Conservation (phyloP, 176 grass and related monocot species). For the Hordeum marinum region DNA sequence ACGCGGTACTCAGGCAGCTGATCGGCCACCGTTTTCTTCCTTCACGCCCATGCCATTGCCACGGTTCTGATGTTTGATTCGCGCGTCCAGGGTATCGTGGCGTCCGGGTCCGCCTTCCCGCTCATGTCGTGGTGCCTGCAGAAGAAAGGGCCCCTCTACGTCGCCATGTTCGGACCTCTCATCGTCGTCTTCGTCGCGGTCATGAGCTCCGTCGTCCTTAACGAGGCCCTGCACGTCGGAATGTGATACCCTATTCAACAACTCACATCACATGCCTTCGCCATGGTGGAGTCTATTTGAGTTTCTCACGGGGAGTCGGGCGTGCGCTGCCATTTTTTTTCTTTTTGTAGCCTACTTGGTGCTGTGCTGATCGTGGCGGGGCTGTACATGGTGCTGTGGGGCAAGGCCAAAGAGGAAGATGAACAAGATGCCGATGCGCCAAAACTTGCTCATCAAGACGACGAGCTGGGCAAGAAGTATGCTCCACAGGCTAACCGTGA, state of each 20-base stretch:
- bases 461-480: neutral
- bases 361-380: constrained; percentile 41
- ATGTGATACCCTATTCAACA: constrained; percentile 8
- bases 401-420: constrained; percentile 33
- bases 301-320: neutral
- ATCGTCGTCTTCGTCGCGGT: constrained; percentile 33
- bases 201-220: constrained; percentile 23
- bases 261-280: neutral
- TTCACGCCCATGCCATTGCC: neutral
- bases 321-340: neutral
- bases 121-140: constrained; percentile 58
- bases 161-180: constrained; percentile 54
- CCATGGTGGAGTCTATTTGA: neutral
- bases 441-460: neutral
- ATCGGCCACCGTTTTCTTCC: neutral
- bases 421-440: neutral
- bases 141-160: constrained; percentile 47
- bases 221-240: constrained; percentile 28
- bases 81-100: constrained; percentile 17
- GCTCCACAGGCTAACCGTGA: neutral
- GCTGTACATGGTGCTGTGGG: constrained; percentile 52
- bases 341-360: constrained; percentile 27
- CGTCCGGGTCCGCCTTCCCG: constrained; percentile 30
- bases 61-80: neutral
- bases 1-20: constrained; percentile 21